Conservation (phyloP, 2,329 filamentous ascomycete species). For the Ilyonectria mors-panacis region DNA sequence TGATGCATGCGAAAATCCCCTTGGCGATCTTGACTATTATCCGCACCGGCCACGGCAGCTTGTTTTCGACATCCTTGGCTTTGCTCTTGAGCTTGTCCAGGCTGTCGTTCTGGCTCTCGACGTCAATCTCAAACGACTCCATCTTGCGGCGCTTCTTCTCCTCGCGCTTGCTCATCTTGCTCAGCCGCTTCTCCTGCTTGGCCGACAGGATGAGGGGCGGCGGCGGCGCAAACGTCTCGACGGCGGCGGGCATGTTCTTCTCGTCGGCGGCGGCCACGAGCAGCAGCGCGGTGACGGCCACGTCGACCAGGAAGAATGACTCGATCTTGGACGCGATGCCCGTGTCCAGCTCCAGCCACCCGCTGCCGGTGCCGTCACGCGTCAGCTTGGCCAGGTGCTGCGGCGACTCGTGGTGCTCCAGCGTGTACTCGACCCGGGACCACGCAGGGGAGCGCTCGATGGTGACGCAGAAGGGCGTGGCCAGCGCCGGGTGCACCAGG, state of each 20-base stretch:
- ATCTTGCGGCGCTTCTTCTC: slow-evolving; percentile 57
- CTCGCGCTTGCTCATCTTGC: slow-evolving; percentile 50
- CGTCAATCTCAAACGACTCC: slow-evolving; percentile 72
- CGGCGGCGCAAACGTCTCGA: slow-evolving; percentile 73
- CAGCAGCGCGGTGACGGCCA: slow-evolving; percentile 72
- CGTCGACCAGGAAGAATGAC: slow-evolving; percentile 74
- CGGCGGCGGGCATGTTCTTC: slow-evolving; percentile 57
- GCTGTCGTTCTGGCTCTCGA: slow-evolving; percentile 73
- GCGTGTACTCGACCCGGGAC: slow-evolving; percentile 74
- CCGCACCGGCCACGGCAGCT: slow-evolving; percentile 65
- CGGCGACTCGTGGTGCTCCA: slow-evolving; percentile 75
- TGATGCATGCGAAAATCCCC: slow-evolving; percentile 69
- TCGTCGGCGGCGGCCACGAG: slow-evolving; percentile 72
- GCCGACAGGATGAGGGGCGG: slow-evolving; percentile 54
- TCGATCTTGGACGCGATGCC: slow-evolving; percentile 72
- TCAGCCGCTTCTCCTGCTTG: slow-evolving; percentile 48
- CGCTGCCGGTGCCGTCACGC: slow-evolving; percentile 71
- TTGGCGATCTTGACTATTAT: slow-evolving; percentile 66
- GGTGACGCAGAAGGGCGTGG: slow-evolving; percentile 74
- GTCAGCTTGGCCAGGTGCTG: slow-evolving; percentile 73
- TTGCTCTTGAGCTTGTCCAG: slow-evolving; percentile 55
- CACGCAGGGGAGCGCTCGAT: slow-evolving; percentile 72
- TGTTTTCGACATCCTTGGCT: slow-evolving; percentile 59
- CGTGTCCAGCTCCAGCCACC: slow-evolving; percentile 75
- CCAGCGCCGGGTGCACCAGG: slow-evolving; percentile 74